phyloP scores from a whole-genome alignment of 129 eudicot species.

The Lonicera japonica region DNA sequence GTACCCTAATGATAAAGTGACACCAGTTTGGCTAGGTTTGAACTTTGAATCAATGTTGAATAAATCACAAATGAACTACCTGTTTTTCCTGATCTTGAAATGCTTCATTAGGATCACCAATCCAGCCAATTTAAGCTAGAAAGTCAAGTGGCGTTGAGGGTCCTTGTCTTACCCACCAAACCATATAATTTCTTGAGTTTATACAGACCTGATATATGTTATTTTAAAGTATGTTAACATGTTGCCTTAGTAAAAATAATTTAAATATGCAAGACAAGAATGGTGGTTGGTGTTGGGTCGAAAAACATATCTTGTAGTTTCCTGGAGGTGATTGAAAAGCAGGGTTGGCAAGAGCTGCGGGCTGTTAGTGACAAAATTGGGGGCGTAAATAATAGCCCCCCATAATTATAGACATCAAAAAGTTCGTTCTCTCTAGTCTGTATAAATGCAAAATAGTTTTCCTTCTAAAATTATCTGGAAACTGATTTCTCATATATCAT shows the following conservation, averaged over 20 bases:
- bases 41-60: not conserved
- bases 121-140: not conserved
- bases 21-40: not conserved
- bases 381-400: too few relatives aligned
- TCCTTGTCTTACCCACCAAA: not conserved
- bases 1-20: not conserved
- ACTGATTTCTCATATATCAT: too few relatives aligned
- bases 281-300: constrained; percentile 96
- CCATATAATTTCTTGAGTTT: not conserved
- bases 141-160: not conserved
- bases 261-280: constrained; percentile 95
- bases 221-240: not conserved
- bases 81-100: not conserved
- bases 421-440: too few relatives aligned
- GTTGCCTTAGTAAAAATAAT: constrained; percentile 7
- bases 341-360: constrained; percentile 98
- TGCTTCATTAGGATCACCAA: not conserved
- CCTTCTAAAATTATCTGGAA: too few relatives aligned
- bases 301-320: constrained; percentile 72
- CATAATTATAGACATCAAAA: too few relatives aligned
- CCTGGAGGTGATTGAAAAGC: constrained; percentile 64
- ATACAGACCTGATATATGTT: not conserved
- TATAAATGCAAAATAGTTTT: too few relatives aligned
- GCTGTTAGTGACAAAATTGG: too few relatives aligned
- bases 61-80: not conserved